Base-by-base conservation (phyloP, 306 rosid genomes). In the Quercus gilva region DNA sequence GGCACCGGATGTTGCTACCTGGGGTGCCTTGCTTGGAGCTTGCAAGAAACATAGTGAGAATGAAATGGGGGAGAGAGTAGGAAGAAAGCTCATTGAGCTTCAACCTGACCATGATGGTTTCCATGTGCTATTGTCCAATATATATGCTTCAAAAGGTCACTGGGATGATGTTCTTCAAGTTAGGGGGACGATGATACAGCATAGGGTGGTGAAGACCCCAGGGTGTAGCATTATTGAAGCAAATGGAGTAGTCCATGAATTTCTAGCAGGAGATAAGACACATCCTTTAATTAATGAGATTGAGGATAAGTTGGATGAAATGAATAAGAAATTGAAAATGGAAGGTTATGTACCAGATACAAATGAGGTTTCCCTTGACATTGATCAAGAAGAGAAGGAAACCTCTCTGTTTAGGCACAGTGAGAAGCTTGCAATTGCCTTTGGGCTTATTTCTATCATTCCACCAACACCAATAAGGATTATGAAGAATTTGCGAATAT, bases 1-100 rank as follows among this genome's bases (percentile, higher is more conserved):
- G 91, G 67, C 76, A 11, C 91, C 97, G 0, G 96, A 89, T 80
- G 92, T 90, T 15, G 93, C 93, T 58, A 85, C 97, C 25, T 93
- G 98, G 97, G 98, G 97, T 71, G 98, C 98, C 71, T 82, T 91
- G 83, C 90, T 93, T 7, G 98, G 94, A 75, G 96, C 96, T 31
- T 91, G 97, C 83, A 81, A 84, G 83, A 93, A 93, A 76, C 90
- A 90, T 81, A 80, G 86, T 49, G 77, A 90, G 82, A 85, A 84
- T 43, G 91, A 87, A 69, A 90, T 86, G 85, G 94, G 98, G 7
- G 90, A 91, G 89, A 90, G 92, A 74, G 81, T 88, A 25, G 97
- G 97, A 70, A 85, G 92, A 82, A 91, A 81, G 85, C 97, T 91
- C 75, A 87, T 90, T 53, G 89, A 87, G 85, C 90, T 91, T 81